Conservation (phyloP, 352 stramenopile species). For the Phytopythium chamaehyphon region DNA sequence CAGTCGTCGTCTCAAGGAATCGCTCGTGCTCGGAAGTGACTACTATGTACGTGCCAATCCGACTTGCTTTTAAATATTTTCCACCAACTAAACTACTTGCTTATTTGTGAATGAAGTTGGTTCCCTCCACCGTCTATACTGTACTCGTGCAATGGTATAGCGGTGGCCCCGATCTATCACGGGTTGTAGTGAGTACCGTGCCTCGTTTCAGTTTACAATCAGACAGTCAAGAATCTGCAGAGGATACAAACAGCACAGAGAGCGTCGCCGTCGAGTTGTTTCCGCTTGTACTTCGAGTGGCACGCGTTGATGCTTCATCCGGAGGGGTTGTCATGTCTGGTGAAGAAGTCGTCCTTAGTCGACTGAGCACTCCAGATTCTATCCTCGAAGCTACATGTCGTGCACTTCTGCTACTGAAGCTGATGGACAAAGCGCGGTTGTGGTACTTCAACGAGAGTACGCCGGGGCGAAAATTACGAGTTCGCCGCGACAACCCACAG, state of each 20-base stretch:
- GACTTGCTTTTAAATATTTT: neutral
- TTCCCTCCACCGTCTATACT: conserved; percentile 60
- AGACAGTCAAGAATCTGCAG: conserved; percentile 23
- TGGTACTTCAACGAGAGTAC: conserved; percentile 81
- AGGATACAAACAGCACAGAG: conserved; percentile 6
- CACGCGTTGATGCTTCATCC: conserved; percentile 59
- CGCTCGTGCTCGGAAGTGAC: conserved; percentile 63
- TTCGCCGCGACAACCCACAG: conserved; percentile 37
- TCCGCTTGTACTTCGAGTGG: conserved; percentile 72
- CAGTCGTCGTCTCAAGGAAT: conserved; percentile 66
- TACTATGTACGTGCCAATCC: conserved; percentile 62
- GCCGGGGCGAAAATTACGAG: conserved; percentile 62
- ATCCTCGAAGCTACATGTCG: conserved; percentile 73
- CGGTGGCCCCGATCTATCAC: conserved; percentile 51
- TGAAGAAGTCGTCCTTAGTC: conserved; percentile 72
- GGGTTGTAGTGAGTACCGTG: conserved; percentile 11
- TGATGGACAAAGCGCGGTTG: conserved; percentile 64
- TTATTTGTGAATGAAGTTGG: conserved; percentile 33
- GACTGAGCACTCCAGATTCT: conserved; percentile 50
- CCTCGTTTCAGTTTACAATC: conserved; percentile 38
- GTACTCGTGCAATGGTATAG: conserved; percentile 78
- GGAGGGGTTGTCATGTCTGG: conserved; percentile 73
- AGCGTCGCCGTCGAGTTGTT: conserved; percentile 69
- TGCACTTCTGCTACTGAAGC: conserved; percentile 65
- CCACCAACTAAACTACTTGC: neutral